These are phyloP conservation scores for Centella asiatica DNA, from an alignment of 129 eudicot genomes.

Conservation along the genomic window DNA sequence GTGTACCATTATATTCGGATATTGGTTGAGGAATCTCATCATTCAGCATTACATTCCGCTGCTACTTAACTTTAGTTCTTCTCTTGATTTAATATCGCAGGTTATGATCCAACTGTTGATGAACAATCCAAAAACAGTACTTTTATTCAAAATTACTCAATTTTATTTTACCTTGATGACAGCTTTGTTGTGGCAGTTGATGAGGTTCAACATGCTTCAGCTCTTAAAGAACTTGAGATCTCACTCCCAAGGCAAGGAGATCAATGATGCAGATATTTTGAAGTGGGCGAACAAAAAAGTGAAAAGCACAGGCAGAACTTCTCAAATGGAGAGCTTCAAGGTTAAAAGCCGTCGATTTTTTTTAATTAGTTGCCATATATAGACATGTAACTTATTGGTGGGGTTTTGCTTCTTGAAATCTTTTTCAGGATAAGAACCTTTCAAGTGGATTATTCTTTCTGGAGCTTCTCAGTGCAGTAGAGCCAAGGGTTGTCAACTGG, in stretches of 20 bases:
- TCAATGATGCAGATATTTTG: slow-evolving; percentile 71
- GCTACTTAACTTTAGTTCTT: neutral
- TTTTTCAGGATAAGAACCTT: slow-evolving; percentile 68
- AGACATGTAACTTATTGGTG: neutral
- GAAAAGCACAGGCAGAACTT: slow-evolving; percentile 58
- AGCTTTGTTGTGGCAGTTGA: slow-evolving; percentile 97
- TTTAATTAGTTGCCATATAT: neutral
- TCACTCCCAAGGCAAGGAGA: slow-evolving; percentile 76
- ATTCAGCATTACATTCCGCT: neutral
- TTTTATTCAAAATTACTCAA: neutral
- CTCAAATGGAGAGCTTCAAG: slow-evolving; percentile 86
- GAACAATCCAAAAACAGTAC: neutral
- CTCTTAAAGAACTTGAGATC: slow-evolving; percentile 78
- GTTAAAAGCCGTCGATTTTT: slow-evolving; percentile 18
- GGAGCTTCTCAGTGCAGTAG: slow-evolving; percentile 87
- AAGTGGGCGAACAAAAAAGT: slow-evolving; percentile 87
- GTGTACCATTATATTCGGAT: no score
- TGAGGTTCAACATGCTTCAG: slow-evolving; percentile 93
- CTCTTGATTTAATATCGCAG: neutral
- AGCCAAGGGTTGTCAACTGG: slow-evolving; percentile 95
- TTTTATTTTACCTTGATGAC: slow-evolving; percentile 18
- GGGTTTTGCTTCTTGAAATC: neutral
- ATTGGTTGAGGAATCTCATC: neutral
- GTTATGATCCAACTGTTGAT: neutral
- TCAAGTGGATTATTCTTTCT: slow-evolving; percentile 86